Conservation (phyloP, 1,139 yeast genomes). For the Ashbya aceris region DNA sequence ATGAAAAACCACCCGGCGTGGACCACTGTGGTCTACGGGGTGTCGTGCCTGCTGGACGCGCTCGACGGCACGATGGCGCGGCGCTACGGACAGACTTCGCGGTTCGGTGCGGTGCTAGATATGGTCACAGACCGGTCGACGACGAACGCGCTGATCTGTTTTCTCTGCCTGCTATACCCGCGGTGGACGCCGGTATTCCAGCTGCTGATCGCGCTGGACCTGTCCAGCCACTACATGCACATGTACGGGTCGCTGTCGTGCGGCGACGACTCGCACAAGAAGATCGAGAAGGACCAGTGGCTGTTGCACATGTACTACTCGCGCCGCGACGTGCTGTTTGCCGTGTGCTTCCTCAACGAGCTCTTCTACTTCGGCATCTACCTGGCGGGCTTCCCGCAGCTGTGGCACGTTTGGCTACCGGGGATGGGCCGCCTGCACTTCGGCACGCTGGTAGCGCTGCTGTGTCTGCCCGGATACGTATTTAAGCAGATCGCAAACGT, state of each 20-base stretch:
- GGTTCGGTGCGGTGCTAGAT: constrained; percentile 92
- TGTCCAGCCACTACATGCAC: constrained; percentile 96
- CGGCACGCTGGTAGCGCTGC: constrained; percentile 45
- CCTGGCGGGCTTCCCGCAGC: constrained; percentile 45
- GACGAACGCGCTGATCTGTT: constrained; percentile 83
- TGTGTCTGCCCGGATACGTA: constrained; percentile 78
- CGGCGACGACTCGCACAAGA: constrained; percentile 79
- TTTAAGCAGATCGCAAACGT: constrained; percentile 89
- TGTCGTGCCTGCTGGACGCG: constrained; percentile 90
- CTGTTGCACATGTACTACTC: constrained; percentile 80
- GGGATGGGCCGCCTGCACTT: constrained; percentile 42
- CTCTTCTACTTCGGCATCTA: constrained; percentile 85
- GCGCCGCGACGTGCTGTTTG: constrained; percentile 70
- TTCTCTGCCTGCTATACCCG: constrained; percentile 75
- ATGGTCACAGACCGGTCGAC: constrained; percentile 99
- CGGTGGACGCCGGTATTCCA: constrained; percentile 58
- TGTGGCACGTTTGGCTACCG: constrained; percentile 27
- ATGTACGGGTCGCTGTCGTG: constrained; percentile 87
- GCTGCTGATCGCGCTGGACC: constrained; percentile 72
- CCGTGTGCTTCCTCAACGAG: constrained; percentile 89
- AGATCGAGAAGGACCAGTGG: constrained; percentile 62
- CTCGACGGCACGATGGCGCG: constrained; percentile 96
- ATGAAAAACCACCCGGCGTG: constrained; percentile 79
- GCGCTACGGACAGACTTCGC: constrained; percentile 76
- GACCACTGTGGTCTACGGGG: constrained; percentile 69